Base-by-base conservation (phyloP, 495 filamentous ascomycete species). In the Aspergillus ostianus region DNA sequence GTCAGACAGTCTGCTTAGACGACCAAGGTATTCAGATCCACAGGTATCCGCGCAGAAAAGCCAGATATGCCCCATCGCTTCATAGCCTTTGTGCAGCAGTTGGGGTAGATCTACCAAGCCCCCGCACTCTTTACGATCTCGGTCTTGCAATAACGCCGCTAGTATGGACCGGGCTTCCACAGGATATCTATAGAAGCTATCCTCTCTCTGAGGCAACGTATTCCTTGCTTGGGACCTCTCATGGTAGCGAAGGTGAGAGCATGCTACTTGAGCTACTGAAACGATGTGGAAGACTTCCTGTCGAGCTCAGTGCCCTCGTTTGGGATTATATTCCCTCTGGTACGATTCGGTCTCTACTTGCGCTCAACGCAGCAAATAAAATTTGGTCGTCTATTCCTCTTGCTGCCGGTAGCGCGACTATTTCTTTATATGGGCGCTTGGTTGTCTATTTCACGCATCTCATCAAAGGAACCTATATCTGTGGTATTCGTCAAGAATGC, bases 401-500 rank as follows among this genome's bases (percentile, higher is more conserved):
- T 48, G 8, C 20, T n/a, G 54, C 12, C 5, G 54, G 45, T 30
- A 19, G 41, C 32, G 55, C 55, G 9, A 51, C 55, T 51, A 41
- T 57, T 3, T 23, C 12, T 51, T n/a, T 57, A 21, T 15, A 36
- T 41, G 55, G 29, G 23, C 30, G 45, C 2, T 15, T 51, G 3
- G 6, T 36, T 8, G 18, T 57, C 3, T 57, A 57, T 26, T 21
- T 21, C 18, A 45, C 47, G 41, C 10, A 17, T 36, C 1, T 51
- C 7, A 6, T 57, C 1, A n/a, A 51, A 3, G 55, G 27, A 5
- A 51, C 17, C 1, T 57, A 57, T 51, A 36, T 57, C 18, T 57
- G 55, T 17, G 55, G 55, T 17, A 57, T 57, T 51, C 47, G 55
- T 21, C 47, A 57, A 7, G 55, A 20, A 13, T 10, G 27, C 47